A percentile compares a stretch with the other conserved stretches of the same genome.
phyloP scores from a whole-genome alignment of 495 filamentous ascomycete genomes.

The Durotheca rogersii region DNA sequence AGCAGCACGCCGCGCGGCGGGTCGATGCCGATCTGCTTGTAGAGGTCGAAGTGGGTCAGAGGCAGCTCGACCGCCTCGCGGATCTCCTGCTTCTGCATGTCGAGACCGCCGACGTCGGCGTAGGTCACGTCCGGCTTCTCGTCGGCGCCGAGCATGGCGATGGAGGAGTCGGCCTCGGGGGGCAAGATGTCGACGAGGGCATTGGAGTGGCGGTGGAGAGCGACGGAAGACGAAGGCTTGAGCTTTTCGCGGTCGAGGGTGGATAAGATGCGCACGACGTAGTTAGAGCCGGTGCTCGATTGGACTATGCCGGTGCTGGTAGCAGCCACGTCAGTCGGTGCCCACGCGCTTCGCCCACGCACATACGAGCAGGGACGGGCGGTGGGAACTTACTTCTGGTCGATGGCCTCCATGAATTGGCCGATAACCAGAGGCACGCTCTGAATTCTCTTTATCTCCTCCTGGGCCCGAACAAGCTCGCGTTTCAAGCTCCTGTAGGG shows the following conservation, averaged over 20 bases:
- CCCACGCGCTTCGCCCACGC: too few species aligned
- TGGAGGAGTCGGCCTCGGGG: constrained; percentile 95
- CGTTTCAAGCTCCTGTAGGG: constrained; percentile 89
- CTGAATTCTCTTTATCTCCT: constrained; percentile 99
- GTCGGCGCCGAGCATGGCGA: constrained; percentile 93
- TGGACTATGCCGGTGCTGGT: constrained; percentile 96
- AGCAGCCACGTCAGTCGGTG: constrained; percentile 6
- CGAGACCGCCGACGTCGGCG: constrained; percentile 93
- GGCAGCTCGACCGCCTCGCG: constrained; percentile 95
- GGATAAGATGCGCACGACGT: constrained; percentile 96
- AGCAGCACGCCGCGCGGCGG: constrained; percentile 93
- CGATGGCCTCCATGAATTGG: constrained; percentile 99
- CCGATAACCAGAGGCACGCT: constrained; percentile 97
- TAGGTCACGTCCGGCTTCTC: constrained; percentile 99
- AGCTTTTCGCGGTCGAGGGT: constrained; percentile 97
- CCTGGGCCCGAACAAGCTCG: constrained; percentile 94
- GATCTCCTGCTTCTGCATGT: constrained; percentile 99
- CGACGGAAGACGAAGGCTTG: constrained; percentile 96
- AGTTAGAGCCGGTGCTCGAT: constrained; percentile 96
- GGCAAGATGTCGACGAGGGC: constrained; percentile 97
- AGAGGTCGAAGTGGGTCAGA: constrained; percentile 94
- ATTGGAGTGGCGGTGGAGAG: constrained; percentile 96
- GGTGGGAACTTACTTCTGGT: constrained; percentile 96
- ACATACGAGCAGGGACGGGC: too few species aligned
- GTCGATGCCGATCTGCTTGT: constrained; percentile 98